These are phyloP conservation scores for Westerdykella ornata DNA, from an alignment of 2,329 filamentous ascomycete species.

Conservation along the genomic window DNA sequence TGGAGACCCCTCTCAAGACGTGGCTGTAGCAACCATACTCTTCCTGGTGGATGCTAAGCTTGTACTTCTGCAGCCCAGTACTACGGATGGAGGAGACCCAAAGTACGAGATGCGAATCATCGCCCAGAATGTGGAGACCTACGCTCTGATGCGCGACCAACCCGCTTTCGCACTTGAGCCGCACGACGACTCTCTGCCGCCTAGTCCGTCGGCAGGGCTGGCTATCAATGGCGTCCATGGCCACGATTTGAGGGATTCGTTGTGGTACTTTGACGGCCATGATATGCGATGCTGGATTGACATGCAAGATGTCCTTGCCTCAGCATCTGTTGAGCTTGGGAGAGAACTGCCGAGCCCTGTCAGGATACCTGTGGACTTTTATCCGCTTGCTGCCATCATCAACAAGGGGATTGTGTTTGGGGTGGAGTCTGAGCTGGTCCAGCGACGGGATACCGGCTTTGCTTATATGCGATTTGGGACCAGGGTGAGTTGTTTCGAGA, in stretches of 20 bases:
- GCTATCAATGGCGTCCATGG: conserved; percentile 43
- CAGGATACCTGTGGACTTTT: conserved; percentile 84
- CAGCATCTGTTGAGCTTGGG: conserved; percentile 57
- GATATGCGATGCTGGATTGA: conserved; percentile 86
- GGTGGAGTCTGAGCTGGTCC: conserved; percentile 87
- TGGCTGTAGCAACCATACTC: conserved; percentile 84
- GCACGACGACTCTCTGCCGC: conserved; percentile 44
- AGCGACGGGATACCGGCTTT: conserved; percentile 85
- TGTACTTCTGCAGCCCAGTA: conserved; percentile 79
- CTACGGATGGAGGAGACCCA: conserved; percentile 72
- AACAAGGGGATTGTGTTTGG: conserved; percentile 86
- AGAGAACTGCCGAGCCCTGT: conserved; percentile 69
- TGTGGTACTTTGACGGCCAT: conserved; percentile 90
- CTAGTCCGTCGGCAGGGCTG: conserved; percentile 45
- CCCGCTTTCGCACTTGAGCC: conserved; percentile 46
- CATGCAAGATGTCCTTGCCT: conserved; percentile 72
- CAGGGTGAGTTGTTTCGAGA: conserved; percentile 53
- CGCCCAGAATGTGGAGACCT: conserved; percentile 93
- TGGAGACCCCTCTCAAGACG: conserved; percentile 92
- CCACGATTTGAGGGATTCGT: conserved; percentile 67
- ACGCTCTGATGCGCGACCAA: conserved; percentile 85
- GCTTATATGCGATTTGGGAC: conserved; percentile 84
- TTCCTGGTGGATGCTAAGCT: conserved; percentile 98
- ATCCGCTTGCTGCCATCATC: conserved; percentile 80
- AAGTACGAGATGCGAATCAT: conserved; percentile 99